phyloP scores from a whole-genome alignment of 345 rosid species.

The Iberis pinnata region DNA sequence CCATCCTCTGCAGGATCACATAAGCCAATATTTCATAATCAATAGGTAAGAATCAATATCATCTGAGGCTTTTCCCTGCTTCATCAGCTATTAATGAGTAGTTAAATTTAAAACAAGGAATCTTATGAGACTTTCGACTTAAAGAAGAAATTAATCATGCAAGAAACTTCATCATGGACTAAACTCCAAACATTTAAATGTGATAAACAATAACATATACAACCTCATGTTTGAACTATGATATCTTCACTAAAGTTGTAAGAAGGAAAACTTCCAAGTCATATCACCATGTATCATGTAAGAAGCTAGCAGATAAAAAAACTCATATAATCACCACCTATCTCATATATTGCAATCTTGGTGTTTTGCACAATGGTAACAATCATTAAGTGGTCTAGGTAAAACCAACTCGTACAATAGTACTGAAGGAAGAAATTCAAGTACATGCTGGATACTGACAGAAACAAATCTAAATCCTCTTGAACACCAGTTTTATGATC shows the following conservation, averaged over 20 bases:
- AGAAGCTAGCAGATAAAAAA: neutral
- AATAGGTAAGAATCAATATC: neutral
- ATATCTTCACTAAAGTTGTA: neutral
- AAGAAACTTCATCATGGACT: conserved; percentile 2
- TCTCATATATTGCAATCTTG: conserved; percentile 72
- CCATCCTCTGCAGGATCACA: conserved; percentile 33
- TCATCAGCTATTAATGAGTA: neutral
- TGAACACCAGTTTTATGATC: conserved; percentile 35
- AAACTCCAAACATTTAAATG: neutral
- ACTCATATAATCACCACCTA: conserved; percentile 45
- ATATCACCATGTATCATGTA: neutral
- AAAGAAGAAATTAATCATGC: too few relatives aligned
- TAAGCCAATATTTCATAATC: conserved; percentile 8
- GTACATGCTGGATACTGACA: conserved; percentile 66
- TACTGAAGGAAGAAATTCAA: neutral
- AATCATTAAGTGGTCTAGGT: conserved; percentile 7
- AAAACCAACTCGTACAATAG: neutral
- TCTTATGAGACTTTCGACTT: neutral
- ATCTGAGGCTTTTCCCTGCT: neutral
- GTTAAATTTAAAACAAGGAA: neutral
- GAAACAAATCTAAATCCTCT: conserved; percentile 82
- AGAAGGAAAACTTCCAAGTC: conserved; percentile 1
- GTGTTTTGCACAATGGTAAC: conserved; percentile 55
- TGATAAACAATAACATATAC: neutral
- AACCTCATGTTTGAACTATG: neutral